These are phyloP conservation scores for Kernera saxatilis DNA, from an alignment of 345 rosid genomes.

Conservation along the genomic window DNA sequence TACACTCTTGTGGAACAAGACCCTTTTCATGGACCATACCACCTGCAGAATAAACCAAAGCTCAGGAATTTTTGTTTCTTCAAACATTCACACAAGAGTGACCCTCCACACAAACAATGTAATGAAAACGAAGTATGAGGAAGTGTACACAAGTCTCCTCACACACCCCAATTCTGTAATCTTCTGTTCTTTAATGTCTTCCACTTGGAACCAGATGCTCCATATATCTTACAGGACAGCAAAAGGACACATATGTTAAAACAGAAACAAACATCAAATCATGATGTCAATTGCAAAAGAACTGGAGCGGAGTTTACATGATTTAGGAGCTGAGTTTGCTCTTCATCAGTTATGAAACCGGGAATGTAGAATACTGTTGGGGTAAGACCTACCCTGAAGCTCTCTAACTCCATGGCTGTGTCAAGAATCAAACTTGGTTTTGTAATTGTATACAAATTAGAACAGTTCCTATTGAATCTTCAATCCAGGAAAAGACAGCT, in stretches of 20 bases:
- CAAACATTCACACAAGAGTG: not conserved
- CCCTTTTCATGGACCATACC: conserved; percentile 97
- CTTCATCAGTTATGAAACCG: conserved; percentile 49
- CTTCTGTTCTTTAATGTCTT: conserved; percentile 80
- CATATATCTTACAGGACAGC: conserved; percentile 45
- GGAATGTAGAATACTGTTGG: conserved; percentile 68
- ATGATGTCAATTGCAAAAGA: not conserved
- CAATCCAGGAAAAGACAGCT: not conserved
- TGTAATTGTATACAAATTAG: not conserved
- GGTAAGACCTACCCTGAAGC: conserved; percentile 50
- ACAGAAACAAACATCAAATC: not conserved
- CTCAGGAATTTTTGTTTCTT: not conserved
- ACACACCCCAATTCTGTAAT: conserved; percentile 86
- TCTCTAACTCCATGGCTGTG: conserved; percentile 35
- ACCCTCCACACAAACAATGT: conserved; percentile 1
- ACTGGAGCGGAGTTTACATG: conserved; percentile 31
- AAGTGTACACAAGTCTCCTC: not conserved
- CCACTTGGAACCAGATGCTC: conserved; percentile 75
- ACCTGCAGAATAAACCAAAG: conserved; percentile 42
- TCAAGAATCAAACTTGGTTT: not conserved
- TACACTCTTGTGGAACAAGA: conserved; percentile 82
- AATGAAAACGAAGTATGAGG: not conserved
- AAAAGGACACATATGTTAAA: not conserved
- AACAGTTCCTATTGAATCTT: not conserved
- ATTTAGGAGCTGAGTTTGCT: conserved; percentile 50